Percentiles rank a stretch among this genome's conserved stretches.
Conservation (phyloP, 805 yeast species). For the Candida easanensis region DNA sequence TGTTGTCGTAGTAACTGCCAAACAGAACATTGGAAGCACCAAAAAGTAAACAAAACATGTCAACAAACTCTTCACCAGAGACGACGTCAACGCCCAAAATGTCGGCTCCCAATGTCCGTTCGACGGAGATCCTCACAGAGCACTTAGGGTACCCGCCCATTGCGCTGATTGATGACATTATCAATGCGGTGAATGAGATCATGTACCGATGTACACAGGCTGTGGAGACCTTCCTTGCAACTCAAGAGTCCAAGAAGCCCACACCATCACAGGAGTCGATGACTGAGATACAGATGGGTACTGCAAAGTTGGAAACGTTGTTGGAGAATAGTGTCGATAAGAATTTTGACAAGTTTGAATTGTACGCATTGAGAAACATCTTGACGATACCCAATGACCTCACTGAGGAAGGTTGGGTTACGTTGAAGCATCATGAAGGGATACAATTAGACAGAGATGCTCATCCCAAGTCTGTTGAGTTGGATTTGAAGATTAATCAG, state of each 20-base stretch:
- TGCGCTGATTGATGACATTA: constrained; percentile 79
- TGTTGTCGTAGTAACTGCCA: constrained; percentile 8
- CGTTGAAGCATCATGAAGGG: constrained; percentile 65
- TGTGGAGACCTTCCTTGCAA: constrained; percentile 60
- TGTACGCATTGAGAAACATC: constrained; percentile 76
- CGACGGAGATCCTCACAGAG: constrained; percentile 67
- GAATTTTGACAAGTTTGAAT: constrained; percentile 83
- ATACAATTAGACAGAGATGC: constrained; percentile 30
- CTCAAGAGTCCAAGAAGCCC: constrained; percentile 21
- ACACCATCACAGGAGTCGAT: constrained; percentile 10
- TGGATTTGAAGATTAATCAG: constrained; percentile 33
- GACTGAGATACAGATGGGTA: constrained; percentile 71
- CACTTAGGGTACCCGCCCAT: constrained; percentile 85
- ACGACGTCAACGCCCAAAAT: constrained; percentile 3
- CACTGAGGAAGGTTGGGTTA: constrained; percentile 58
- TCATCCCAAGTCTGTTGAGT: constrained; percentile 18
- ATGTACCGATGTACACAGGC: constrained; percentile 81
- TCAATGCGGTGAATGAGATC: constrained; percentile 81
- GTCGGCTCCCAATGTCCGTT: constrained; percentile 18
- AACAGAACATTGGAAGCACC: neutral
- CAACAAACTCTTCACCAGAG: neutral
- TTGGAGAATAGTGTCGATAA: constrained; percentile 73
- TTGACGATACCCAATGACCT: constrained; percentile 56
- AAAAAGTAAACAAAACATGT: neutral
- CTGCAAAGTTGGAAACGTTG: constrained; percentile 74